Evolutionary conservation across 805 yeast genomes (phyloP), one percentile per base, ranked within the genome.

Genomic region (Starmerella tilneyi): DNA sequence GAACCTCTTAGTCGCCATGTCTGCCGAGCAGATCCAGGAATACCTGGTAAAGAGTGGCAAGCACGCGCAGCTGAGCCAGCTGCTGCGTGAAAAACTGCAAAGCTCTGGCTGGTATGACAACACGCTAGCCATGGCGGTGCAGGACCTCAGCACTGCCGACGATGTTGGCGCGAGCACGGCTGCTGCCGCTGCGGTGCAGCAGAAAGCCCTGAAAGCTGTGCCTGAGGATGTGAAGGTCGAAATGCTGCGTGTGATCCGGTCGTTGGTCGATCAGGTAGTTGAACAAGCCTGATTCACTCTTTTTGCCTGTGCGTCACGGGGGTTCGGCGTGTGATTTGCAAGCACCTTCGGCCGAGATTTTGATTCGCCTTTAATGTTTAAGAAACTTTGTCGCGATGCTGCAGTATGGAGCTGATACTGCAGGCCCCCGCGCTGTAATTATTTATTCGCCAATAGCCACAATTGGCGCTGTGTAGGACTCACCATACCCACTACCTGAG

Each of bases 91-190:
- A 45, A 75, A 74, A 56, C 70, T 88, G 9, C 72, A 77, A 43
- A 81, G 82, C 57, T 72, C 80, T 1, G 96, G 96, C 5, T 88
- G 96, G 96, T 76, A 75, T 49, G 94, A 84, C 54, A 71, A 79
- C 44, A 78, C 88, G 22, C 70, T 75, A 37, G 72, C 71, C 31
- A 54, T 81, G 33, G 81, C 94, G 1, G 41, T 52, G 53, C 67
- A 61, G 26, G 65, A 68, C 44, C 65, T 70, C n/a, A 60, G 65
- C 23, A 55, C 60, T n/a, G 66, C 67, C 20, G 69, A 66, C 30
- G 60, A 62, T 9, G 68, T 74, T 11, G 78, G 69, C 51, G 79
- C 79, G 5, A 35, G 28, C 12, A 17, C 47, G 5, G 26, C 41
- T n/a, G 50, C 43, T 13, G 20, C 50, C 5, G 33, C 12, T 17